Evolutionary conservation across 139 green algal species (phyloP).

Genomic region (Chlorella vulgaris): DNA sequence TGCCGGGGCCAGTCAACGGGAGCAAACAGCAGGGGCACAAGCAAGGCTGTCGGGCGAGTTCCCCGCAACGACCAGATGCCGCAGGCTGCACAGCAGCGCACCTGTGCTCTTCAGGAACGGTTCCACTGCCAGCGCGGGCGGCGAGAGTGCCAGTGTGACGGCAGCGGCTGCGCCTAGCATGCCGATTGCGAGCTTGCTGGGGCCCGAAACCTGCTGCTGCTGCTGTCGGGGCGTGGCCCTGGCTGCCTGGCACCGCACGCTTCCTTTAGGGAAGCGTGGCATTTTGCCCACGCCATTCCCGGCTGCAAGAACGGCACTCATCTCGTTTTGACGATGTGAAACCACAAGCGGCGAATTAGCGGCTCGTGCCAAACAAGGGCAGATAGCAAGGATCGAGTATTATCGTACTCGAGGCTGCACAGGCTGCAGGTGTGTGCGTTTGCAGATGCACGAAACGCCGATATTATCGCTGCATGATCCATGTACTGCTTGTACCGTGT

Average conservation of each 20-base stretch:
- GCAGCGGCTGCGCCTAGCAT: slow-evolving; percentile 28
- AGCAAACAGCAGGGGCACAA: neutral
- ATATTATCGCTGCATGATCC: too few species aligned
- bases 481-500: too few species aligned
- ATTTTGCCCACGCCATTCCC: too few species aligned
- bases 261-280: too few species aligned
- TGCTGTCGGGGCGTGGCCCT: slow-evolving; percentile 3
- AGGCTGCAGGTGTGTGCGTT: too few species aligned
- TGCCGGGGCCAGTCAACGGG: neutral
- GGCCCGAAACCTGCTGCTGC: neutral
- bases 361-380: too few species aligned
- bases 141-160: slow-evolving; percentile 18
- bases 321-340: too few species aligned
- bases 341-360: too few species aligned
- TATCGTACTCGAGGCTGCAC: too few species aligned
- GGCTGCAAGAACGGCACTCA: too few species aligned
- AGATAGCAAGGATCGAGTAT: too few species aligned
- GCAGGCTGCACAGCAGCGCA: neutral
- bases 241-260: neutral
- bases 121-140: slow-evolving; percentile 20
- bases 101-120: slow-evolving; percentile 46
- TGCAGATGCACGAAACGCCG: too few species aligned
- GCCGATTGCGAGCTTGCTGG: slow-evolving; percentile 9
- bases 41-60: neutral
- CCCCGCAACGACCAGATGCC: neutral